Evolutionary conservation across 2,329 filamentous ascomycete species (phyloP), one percentile per base, ranked within the genome.

Genomic region (Fusarium tuaranense): DNA sequence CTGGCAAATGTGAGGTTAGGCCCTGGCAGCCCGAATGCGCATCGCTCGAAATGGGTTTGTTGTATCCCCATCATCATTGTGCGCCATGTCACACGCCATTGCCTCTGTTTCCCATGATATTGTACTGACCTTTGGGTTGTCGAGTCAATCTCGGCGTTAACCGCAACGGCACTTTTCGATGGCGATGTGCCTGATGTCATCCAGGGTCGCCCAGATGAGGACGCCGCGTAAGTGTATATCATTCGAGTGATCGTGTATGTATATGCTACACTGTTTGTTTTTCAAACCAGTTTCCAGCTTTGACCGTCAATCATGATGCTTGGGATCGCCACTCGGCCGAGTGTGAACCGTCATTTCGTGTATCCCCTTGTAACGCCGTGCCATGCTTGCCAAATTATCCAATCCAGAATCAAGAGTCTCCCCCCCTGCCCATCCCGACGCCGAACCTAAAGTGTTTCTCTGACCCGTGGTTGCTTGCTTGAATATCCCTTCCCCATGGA

Each of bases 361-460:
- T 60, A 70, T 64, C 57, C 65, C 53, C 63, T 66, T 41, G 64
- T 64, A 79, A 79, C 78, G 78, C 78, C 78, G 41, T 71, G 63
- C 72, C 69, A 79, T 78, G 75, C 75, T 71, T 57, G 67, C 64
- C 64, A 71, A 48, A 62, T 62, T 71, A 48, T 60, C 60, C 69
- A 71, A 60, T 62, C 67, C 60, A 53, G 65, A 71, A 57, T 39
- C n/a, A 38, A 64, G 65, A 65, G 16, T 64, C 38, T 27, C 36
- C 67, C 59, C 67, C 59, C 63, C 46, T 67, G 44, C 66, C 51
- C 57, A 44, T 51, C 59, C 63, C 57, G 71, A 78, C 75, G 73
- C 76, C 75, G 34, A 71, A 57, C 55, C 61, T 51, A 59, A 74
- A 67, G 16, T 27, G 58, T 70, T 69, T 44, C 59, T 65, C 38